Conservation (phyloP, 768 basidiomycete species). For the Rhodosporidiobolus odoratus region DNA sequence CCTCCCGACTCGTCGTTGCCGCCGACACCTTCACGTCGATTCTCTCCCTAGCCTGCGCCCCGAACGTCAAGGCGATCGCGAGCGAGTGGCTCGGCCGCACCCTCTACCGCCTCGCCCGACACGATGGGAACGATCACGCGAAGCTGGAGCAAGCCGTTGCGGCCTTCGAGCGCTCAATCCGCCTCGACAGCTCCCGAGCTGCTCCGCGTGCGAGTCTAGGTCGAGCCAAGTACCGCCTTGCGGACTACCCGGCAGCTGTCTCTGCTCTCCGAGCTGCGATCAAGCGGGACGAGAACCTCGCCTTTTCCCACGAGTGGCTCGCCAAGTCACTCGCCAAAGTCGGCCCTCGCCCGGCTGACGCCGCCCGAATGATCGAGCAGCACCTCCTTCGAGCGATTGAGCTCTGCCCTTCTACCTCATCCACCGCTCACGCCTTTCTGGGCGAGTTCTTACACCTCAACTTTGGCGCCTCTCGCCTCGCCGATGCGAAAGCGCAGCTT, state of each 20-base stretch:
- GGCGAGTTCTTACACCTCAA: slow-evolving; percentile 22
- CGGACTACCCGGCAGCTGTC: slow-evolving; percentile 11
- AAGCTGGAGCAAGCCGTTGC: background rate
- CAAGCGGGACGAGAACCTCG: slow-evolving; percentile 11
- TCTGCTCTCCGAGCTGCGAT: slow-evolving; percentile 10
- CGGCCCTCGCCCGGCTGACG: background rate
- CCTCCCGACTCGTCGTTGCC: background rate
- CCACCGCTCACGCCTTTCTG: slow-evolving; percentile 19
- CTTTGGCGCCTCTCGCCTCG: background rate
- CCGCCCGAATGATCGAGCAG: background rate
- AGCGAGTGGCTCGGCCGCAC: slow-evolving; percentile 21
- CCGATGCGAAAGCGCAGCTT: background rate
- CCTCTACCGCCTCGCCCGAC: slow-evolving; percentile 17
- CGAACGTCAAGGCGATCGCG: slow-evolving; percentile 8
- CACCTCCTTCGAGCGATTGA: slow-evolving; percentile 17
- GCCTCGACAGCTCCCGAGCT: slow-evolving; percentile 8
- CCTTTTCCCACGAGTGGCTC: slow-evolving; percentile 28
- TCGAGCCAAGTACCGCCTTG: background rate
- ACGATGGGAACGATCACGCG: background rate
- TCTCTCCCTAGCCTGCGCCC: background rate
- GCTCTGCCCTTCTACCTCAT: slow-evolving; percentile 4
- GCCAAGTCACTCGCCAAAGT: slow-evolving; percentile 9
- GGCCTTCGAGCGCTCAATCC: slow-evolving; percentile 17
- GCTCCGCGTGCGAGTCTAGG: slow-evolving; percentile 18
- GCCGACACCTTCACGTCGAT: background rate